These are phyloP conservation scores for Marvania coccoides DNA, from an alignment of 139 green algal species.

Conservation along the genomic window DNA sequence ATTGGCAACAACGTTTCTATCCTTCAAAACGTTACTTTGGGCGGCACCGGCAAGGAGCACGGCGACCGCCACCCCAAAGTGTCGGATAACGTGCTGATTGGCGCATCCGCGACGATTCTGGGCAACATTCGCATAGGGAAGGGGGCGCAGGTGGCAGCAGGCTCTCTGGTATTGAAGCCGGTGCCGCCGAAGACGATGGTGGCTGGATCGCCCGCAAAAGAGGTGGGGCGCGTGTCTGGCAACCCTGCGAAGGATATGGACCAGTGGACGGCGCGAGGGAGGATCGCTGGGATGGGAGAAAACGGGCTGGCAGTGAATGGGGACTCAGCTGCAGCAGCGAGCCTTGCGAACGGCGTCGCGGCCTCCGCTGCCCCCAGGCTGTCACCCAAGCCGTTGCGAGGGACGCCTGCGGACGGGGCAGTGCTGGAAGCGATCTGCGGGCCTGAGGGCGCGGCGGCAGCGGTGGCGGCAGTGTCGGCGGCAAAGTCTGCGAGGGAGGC, in stretches of 20 bases:
- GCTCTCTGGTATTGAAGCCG: slow-evolving; percentile 83
- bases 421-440: no score
- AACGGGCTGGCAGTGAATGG: no score
- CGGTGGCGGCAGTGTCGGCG: no score
- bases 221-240: slow-evolving; percentile 62
- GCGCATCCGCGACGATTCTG: slow-evolving; percentile 79
- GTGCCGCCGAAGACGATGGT: slow-evolving; percentile 76
- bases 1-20: slow-evolving; percentile 92
- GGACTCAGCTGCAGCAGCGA: no score
- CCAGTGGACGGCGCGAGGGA: slow-evolving; percentile 10
- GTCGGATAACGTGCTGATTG: slow-evolving; percentile 85
- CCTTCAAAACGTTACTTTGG: slow-evolving; percentile 93
- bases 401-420: background rate
- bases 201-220: slow-evolving; percentile 76
- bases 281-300: background rate
- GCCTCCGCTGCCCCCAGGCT: background rate
- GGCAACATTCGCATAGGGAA: slow-evolving; percentile 90
- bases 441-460: no score
- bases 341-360: background rate
- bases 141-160: slow-evolving; percentile 77
- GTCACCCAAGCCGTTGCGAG: background rate
- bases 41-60: slow-evolving; percentile 90
- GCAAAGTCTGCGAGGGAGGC: background rate
- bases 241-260: slow-evolving; percentile 29
- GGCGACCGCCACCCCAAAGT: slow-evolving; percentile 96